Conservation (phyloP, 108 stramenopile genomes). For the Mediolabrus comicus region DNA sequence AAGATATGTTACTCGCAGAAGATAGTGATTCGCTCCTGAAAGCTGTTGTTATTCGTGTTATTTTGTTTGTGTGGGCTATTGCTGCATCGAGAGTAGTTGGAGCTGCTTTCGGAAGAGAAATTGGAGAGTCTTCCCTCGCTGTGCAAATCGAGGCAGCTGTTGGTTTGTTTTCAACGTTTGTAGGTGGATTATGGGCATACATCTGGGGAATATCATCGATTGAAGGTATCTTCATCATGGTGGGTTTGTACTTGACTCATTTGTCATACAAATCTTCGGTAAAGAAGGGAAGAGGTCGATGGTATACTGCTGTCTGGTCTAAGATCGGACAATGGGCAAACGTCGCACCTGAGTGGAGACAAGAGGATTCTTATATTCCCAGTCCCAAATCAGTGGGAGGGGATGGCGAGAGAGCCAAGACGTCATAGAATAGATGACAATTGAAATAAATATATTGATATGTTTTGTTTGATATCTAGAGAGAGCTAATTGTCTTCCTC, state of each 20-base stretch:
- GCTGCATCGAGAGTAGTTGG: conserved; percentile 25
- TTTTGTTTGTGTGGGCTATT: conserved; percentile 13
- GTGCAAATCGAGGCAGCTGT: not conserved
- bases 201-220: conserved; percentile 24
- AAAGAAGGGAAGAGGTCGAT: conserved; percentile 12
- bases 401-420: not conserved
- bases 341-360: conserved; percentile 35
- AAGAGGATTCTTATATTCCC: conserved; percentile 39
- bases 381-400: not conserved
- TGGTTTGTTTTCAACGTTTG: conserved; percentile 8
- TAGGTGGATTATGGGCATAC: conserved; percentile 15
- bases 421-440: not conserved
- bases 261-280: conserved; percentile 8
- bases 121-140: conserved; percentile 13
- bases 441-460: not conserved
- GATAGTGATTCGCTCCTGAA: conserved; percentile 17
- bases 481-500: too few species aligned
- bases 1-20: conserved; percentile 30
- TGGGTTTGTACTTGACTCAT: conserved; percentile 2
- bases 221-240: not conserved
- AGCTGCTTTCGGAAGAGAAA: conserved; percentile 27
- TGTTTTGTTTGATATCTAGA: not conserved
- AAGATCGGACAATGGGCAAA: conserved; percentile 38
- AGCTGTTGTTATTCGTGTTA: conserved; percentile 12
- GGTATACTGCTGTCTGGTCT: conserved; percentile 40